Evolutionary conservation across 2,329 filamentous ascomycete species (phyloP), one percentile per base, ranked within the genome.

Genomic region (Talaromyces sp.): DNA sequence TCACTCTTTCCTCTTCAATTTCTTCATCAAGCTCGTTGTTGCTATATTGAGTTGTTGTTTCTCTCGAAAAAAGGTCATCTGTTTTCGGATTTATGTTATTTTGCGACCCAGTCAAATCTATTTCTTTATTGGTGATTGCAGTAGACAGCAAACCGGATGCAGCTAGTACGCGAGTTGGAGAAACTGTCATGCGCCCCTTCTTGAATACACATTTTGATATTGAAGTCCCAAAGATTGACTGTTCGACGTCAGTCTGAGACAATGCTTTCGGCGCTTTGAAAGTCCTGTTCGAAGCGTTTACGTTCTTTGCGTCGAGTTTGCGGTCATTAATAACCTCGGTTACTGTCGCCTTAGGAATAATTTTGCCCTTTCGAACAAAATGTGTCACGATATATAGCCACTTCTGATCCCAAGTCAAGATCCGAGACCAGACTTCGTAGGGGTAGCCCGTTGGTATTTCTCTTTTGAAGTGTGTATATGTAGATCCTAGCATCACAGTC

Each of bases 351-450:
- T 33, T 62, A 22, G 66, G 63, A 19, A 45, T 56, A 22, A 67
- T 58, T 7, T 58, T 45, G 11, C 56, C 66, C 41, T 35, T 60
- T 9, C 24, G 59, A 24, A 73, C 70, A 39, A 75, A 73, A 66
- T 75, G 67, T 2, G 69, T 73, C 8, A 73, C 71, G 22, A 75
- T 63, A 54, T 74, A 75, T 3, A 75, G 31, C 73, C 73, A 75
- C 39, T 75, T 75, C 24, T 66, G 62, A 57, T 75, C 73, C 73
- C 73, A 75, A 7, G 68, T 68, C 3, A 74, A 54, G 16, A 75
- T 64, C 1, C 73, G 67, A 0, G 69, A 67, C 67, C 69, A 70
- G 16, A 73, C 62, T 62, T 73, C 71, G 41, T 71, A 73, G 14
- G 59, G 37, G 41, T 70, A 67, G 16, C 65, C 71, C 1, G 66